phyloP scores from a whole-genome alignment of 148 eudicot genomes.

The Heliamphora exappendiculata region DNA sequence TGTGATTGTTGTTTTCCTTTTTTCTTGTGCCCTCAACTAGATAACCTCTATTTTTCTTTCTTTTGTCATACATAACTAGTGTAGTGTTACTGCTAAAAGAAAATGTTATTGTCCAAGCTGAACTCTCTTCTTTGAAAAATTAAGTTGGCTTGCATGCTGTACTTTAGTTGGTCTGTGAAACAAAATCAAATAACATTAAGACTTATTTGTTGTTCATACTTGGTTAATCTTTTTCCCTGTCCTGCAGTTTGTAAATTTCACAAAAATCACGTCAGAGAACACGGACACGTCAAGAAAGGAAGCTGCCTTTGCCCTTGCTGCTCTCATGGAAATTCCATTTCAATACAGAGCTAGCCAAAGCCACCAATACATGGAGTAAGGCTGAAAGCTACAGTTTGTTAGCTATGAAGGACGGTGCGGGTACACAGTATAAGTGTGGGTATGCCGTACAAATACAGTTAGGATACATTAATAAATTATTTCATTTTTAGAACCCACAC shows the following conservation, averaged over 20 bases:
- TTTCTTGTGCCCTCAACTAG: background rate
- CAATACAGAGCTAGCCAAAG: conserved; percentile 64
- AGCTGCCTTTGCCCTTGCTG: conserved; percentile 80
- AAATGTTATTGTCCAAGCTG: background rate
- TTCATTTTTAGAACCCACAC: no score
- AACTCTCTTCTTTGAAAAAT: background rate
- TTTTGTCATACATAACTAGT: background rate
- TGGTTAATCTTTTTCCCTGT: background rate
- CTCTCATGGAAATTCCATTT: conserved; percentile 74
- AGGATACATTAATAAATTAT: no score
- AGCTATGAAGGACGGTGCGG: no score
- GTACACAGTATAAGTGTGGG: no score
- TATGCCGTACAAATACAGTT: no score
- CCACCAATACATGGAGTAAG: conserved; percentile 41
- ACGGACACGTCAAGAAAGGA: conserved; percentile 48
- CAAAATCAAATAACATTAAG: background rate
- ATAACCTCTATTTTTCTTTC: background rate
- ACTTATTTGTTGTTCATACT: background rate
- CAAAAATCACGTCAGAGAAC: conserved; percentile 65
- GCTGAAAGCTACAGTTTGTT: no score
- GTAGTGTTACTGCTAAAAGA: background rate
- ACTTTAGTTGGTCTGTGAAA: background rate
- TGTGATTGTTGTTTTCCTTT: background rate
- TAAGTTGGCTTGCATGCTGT: background rate
- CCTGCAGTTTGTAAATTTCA: conserved; percentile 72